Evolutionary conservation across 805 yeast genomes (phyloP), one percentile per base, ranked within the genome.

Genomic region (Jamesozyma hellenica): DNA sequence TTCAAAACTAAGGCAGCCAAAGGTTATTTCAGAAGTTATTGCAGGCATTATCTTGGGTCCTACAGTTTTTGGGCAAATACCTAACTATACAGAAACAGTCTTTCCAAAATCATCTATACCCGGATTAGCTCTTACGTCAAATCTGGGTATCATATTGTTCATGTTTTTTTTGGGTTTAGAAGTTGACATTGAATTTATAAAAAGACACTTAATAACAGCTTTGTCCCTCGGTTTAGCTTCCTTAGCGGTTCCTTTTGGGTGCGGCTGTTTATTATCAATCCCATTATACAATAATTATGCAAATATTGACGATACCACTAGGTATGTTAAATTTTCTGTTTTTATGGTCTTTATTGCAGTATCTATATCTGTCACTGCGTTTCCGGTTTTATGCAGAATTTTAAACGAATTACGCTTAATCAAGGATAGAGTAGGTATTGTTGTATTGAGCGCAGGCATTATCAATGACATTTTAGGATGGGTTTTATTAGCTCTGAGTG

Each of bases 381-480:
- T 83, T 58, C 94, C 94, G 0, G 94, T 83, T 2, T 61, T 83
- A 45, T 90, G 84, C 1, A 74, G 94, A 54, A 83, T 83, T 21
- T 62, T 83, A 46, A 77, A 86, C 4, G 90, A 82, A 53, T 66
- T 83, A 45, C 70, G 82, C 47, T 65, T 83, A 44, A 70, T 80
- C 27, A 77, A 76, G 37, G 87, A 79, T 52, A 67, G 84, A 47
- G 88, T 82, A 16, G 87, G 86, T 33, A 67, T 71, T 10, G 67
- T 74, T 27, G 92, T 82, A n/a, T 62, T 83, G 28, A 83, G 90
- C 3, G 92, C 94, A 3, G 94, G 94, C 38, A 81, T 83, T 41
- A 71, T 78, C 32, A 83, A 83, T 54, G 94, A 83, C 54, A 71
- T 83, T 49, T 55, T 80, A 14, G 94, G 94, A 4, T 83, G 94